Evolutionary conservation across 164 flowering plant genomes (phyloP).

Genomic region (Umbilicus rupestris): DNA sequence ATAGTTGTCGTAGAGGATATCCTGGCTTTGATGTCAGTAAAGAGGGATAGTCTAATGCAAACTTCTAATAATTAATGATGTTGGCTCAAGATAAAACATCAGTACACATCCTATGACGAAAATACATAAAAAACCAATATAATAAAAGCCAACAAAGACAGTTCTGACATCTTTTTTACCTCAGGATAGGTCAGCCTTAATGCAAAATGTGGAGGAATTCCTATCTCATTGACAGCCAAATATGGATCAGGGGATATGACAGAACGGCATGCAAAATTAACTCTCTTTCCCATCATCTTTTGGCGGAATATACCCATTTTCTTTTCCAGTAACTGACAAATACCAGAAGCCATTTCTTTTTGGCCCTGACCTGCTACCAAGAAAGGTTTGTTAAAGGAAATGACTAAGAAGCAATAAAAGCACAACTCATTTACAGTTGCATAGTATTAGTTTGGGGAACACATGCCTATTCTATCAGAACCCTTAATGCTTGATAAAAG

Average conservation of each 20-base stretch:
- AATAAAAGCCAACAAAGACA: too few species aligned
- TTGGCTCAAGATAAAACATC: too few species aligned
- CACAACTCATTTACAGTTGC: not conserved
- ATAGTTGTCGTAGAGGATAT: too few species aligned
- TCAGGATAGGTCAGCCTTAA: conserved; percentile 85
- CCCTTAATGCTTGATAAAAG: too few species aligned
- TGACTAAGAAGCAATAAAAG: not conserved
- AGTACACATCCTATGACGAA: too few species aligned
- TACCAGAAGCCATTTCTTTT: conserved; percentile 41
- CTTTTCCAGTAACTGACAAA: conserved; percentile 81
- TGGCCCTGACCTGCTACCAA: conserved; percentile 30
- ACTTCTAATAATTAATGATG: too few species aligned
- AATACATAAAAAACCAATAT: too few species aligned
- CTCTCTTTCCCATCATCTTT: conserved; percentile 99
- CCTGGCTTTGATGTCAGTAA: too few species aligned
- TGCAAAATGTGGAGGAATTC: conserved; percentile 92
- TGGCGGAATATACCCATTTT: conserved; percentile 94
- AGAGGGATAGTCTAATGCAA: too few species aligned
- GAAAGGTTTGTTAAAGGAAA: not conserved
- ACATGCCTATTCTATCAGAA: not conserved
- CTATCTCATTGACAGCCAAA: conserved; percentile 93
- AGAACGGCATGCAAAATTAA: conserved; percentile 90
- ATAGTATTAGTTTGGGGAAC: too few species aligned
- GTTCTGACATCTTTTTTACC: too few species aligned
- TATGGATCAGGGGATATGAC: conserved; percentile 99